phyloP scores from a whole-genome alignment of 805 yeast species.

The Brettanomyces anomalus region DNA sequence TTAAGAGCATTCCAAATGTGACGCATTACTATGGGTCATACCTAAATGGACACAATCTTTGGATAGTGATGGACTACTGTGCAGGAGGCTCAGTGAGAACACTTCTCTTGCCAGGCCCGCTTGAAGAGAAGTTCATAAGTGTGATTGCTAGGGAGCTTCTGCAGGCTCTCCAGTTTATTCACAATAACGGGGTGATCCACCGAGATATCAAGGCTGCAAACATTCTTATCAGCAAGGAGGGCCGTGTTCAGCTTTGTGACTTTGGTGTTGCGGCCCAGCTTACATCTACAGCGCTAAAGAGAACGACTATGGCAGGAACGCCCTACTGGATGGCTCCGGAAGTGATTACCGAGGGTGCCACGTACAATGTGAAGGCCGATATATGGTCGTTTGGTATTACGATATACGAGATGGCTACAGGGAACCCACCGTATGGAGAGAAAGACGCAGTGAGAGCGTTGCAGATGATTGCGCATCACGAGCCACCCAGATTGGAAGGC shows the following conservation, averaged over 20 bases:
- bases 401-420: constrained; percentile 88
- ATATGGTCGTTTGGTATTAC: constrained; percentile 98
- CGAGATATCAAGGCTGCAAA: constrained; percentile 97
- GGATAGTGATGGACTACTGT: constrained; percentile 97
- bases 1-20: constrained; percentile 82
- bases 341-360: constrained; percentile 84
- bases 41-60: constrained; percentile 78
- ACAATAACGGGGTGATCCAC: constrained; percentile 85
- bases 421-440: constrained; percentile 95
- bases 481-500: constrained; percentile 94
- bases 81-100: constrained; percentile 95
- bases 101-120: constrained; percentile 71
- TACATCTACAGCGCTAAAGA: constrained; percentile 60
- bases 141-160: constrained; percentile 80
- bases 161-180: constrained; percentile 72
- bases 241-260: constrained; percentile 87
- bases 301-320: constrained; percentile 94
- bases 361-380: constrained; percentile 87
- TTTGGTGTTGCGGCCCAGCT: constrained; percentile 97
- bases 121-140: constrained; percentile 78
- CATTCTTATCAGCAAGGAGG: constrained; percentile 73
- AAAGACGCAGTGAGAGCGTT: constrained; percentile 92
- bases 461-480: constrained; percentile 85
- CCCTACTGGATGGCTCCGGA: constrained; percentile 99
- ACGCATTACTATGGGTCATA: constrained; percentile 89